Evolutionary conservation across 108 stramenopile genomes (phyloP), one percentile per base, ranked within the genome.

Genomic region (Skeletonema menzelii): DNA sequence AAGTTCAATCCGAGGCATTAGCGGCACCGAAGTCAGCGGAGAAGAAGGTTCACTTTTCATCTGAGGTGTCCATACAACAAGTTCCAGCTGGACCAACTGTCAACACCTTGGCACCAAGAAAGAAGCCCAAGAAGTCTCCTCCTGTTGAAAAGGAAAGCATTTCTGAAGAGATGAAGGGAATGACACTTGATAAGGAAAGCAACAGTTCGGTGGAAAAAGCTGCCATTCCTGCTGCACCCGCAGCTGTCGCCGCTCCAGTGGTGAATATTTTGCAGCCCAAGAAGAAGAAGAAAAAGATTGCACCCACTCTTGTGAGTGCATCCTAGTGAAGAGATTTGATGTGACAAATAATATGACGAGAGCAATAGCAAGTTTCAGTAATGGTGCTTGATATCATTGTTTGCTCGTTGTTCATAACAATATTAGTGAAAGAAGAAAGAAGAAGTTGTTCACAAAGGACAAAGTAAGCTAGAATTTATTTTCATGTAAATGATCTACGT

Each of bases 201-300:
- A 22, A 17, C 59, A 30, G 14, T 56, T 24, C 47, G 12, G 27
- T 63, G 66, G 67, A 67, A 26, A 56, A 34, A 19, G 42, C 27
- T 26, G 55, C 31, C 62, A 40, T 26, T 35, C 20, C 27, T 26
- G 27, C 63, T 31, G 27, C 12, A 13, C 59, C 40, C 14, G 2
- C 14, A 15, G 0, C 40, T 22, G 49, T 22, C 22, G 8, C 49
- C 49, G 49, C 46, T 20, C 67, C 64, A 5, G 72, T 38, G 20
- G 69, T 37, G 38, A 72, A 64, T 42, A 56, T 56, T n/a, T 27
- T 37, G 27, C 20, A 26, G 53, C 65, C 72, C 44, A 65, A 76
- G 32, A 69, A 69, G 42, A 69, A 69, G 30, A 76, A 70, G 67
- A 76, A 71, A 40, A 76, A 76, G 75, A 60, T 76, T 35, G 55